Conservation (phyloP, 495 filamentous ascomycete genomes). For the Oleoguttula mirabilis region DNA sequence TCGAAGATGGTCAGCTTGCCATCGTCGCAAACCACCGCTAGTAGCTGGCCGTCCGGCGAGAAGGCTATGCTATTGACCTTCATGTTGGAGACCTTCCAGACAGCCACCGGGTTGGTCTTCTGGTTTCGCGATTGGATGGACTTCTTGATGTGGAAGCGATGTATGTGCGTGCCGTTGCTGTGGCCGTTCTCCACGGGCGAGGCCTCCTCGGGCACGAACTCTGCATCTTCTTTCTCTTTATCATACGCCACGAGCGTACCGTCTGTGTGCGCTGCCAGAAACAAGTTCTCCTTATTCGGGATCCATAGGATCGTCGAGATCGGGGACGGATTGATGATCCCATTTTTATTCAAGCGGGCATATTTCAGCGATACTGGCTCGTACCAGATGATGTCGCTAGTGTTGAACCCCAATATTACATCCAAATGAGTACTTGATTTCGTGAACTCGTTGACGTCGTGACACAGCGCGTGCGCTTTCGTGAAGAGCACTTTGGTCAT, state of each 20-base stretch:
- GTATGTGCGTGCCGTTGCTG: constrained; percentile 17
- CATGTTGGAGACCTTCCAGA: constrained; percentile 83
- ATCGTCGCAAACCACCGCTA: constrained; percentile 90
- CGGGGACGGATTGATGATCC: constrained; percentile 71
- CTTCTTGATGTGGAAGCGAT: constrained; percentile 53
- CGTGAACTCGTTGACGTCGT: constrained; percentile 79
- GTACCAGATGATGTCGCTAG: constrained; percentile 96
- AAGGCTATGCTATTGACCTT: constrained; percentile 82
- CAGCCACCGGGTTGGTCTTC: constrained; percentile 79
- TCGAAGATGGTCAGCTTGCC: constrained; percentile 81
- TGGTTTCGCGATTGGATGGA: constrained; percentile 88
- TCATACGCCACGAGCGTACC: constrained; percentile 92
- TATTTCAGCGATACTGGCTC: constrained; percentile 96
- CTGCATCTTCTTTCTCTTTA: constrained; percentile 92
- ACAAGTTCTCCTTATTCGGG: constrained; percentile 84
- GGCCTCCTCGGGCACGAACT: constrained; percentile 47
- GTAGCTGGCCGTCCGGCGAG: constrained; percentile 69
- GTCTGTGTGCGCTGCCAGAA: constrained; percentile 86
- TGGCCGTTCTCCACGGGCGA: constrained; percentile 30
- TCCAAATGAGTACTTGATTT: constrained; percentile 72
- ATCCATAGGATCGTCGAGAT: constrained; percentile 86
- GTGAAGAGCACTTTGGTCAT: constrained; percentile 93
- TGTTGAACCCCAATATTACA: constrained; percentile 88
- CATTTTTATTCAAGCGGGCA: constrained; percentile 91
- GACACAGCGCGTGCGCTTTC: constrained; percentile 87